Evolutionary conservation across 148 eudicot genomes (phyloP).

Genomic region (Drosera capensis): DNA sequence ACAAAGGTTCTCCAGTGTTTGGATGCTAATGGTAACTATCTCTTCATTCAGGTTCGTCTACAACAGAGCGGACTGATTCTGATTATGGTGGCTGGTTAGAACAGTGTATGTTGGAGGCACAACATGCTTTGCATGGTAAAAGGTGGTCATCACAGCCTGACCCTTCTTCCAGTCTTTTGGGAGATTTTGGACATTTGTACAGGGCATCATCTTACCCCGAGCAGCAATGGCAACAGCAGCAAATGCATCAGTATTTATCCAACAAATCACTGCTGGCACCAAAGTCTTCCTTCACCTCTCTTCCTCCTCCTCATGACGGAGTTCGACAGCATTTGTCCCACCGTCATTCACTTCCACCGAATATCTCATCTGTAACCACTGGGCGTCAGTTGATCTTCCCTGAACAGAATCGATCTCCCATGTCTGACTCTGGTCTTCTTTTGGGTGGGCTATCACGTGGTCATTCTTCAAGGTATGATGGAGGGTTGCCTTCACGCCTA

Average conservation of each 20-base stretch:
- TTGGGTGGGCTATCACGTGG: constrained; percentile 34
- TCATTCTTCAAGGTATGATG: constrained; percentile 15
- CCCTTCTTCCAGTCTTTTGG: constrained; percentile 20
- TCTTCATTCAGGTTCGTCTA: constrained; percentile 48
- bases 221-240: constrained; percentile 8
- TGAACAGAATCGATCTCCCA: constrained; percentile 21
- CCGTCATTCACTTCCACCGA: constrained; percentile 25
- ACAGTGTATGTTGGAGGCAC: constrained; percentile 30
- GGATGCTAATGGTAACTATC: too few species aligned
- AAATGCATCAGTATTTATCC: constrained; percentile 30
- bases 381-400: constrained; percentile 30
- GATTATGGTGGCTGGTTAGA: constrained; percentile 25
- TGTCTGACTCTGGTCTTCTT: constrained; percentile 23
- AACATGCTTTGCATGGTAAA: constrained; percentile 31
- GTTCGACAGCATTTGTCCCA: constrained; percentile 25
- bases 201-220: constrained; percentile 23
- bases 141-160: constrained; percentile 76
- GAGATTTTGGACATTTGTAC: constrained; percentile 23
- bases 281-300: constrained; percentile 41
- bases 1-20: too few species aligned
- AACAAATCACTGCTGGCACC: constrained; percentile 37
- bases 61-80: constrained; percentile 35
- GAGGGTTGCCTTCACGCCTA: constrained; percentile 28
- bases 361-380: constrained; percentile 25
- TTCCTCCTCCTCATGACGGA: constrained; percentile 32